Evolutionary conservation across 257 asterid genomes (phyloP), one percentile per base, ranked within the genome.

Genomic region (Agastache rugosa): DNA sequence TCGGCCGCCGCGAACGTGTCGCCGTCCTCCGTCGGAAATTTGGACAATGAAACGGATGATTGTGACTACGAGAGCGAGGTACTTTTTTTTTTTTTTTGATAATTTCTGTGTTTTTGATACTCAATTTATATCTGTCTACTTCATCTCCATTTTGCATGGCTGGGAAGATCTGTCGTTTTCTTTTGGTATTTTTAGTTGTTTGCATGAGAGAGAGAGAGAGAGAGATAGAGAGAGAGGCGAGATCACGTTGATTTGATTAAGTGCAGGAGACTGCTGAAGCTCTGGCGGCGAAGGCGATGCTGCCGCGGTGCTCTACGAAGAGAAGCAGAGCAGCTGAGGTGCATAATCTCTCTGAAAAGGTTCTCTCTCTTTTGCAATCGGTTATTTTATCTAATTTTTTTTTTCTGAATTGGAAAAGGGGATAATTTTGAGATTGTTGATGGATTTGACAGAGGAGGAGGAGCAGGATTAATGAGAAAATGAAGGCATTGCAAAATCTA

Each of bases 251-350:
- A 27, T 31, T 39, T 59, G 77, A 34, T 37, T 51, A 8, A 47
- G 50, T 74, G 80, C 44, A 80, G 89, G 92, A 85, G 77, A 86
- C 79, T 34, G 74, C 59, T 39, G 95, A 88, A 65, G 82, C 84
- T 3, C 55, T 72, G 44, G 75, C 25, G 63, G 91, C 78, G 76
- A 80, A 79, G 20, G 77, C 69, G 75, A 60, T 55, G 17, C 72
- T 76, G 78, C 45, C 58, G 61, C 78, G 88, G 27, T 82, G 78
- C 68, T 77, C 86, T 22, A 80, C 89, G 5, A 91, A 91, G 90
- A 84, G 97, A 69, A 83, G 87, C 72, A 82, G 97, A 83, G 97
- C 97, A 50, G 93, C 97, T 59, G 93, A 91, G 82, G 91, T 91
- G 59, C 97, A 91, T 72, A 91, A 91, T 81, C 78, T 85, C 17